Evolutionary conservation across 331 rosid genomes (phyloP).

Genomic region (Pyracantha coccinea): DNA sequence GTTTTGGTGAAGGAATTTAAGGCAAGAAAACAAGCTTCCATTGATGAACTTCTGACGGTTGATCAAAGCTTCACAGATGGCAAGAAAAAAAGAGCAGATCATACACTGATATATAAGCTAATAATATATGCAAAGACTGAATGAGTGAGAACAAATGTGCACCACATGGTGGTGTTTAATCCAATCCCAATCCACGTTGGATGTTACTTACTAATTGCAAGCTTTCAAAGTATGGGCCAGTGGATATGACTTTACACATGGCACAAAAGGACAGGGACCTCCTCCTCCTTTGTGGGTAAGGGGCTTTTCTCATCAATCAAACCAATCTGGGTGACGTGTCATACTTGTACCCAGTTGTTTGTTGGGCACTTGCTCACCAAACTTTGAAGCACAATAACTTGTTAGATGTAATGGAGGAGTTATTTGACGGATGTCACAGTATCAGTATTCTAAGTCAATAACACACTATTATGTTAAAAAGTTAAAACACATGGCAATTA

Average conservation of each 20-base stretch:
- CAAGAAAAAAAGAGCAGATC: conserved; percentile 5
- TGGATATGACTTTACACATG: conserved; percentile 49
- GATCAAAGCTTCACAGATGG: conserved; percentile 12
- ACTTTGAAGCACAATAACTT: not conserved
- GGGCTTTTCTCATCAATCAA: conserved; percentile 17
- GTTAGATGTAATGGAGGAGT: too few species aligned
- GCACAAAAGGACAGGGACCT: conserved; percentile 15
- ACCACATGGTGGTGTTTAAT: conserved; percentile 35
- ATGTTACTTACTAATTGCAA: not conserved
- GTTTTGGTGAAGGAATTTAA: conserved; percentile 32
- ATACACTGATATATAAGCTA: conserved; percentile 23
- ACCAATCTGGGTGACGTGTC: conserved; percentile 27
- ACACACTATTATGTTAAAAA: too few species aligned
- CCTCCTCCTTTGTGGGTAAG: conserved; percentile 5
- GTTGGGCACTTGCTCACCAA: not conserved
- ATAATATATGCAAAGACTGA: not conserved
- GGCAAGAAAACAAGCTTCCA: conserved; percentile 72
- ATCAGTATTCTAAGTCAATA: too few species aligned
- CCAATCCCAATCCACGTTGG: conserved; percentile 6
- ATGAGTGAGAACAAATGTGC: conserved; percentile 14
- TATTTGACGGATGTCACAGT: too few species aligned
- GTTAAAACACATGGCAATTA: too few species aligned
- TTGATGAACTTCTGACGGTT: conserved; percentile 6
- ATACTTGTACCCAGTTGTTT: conserved; percentile 16
- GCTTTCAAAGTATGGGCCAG: conserved; percentile 22